Conservation (phyloP, 495 filamentous ascomycete species). For the Penicillium cataractarum region DNA sequence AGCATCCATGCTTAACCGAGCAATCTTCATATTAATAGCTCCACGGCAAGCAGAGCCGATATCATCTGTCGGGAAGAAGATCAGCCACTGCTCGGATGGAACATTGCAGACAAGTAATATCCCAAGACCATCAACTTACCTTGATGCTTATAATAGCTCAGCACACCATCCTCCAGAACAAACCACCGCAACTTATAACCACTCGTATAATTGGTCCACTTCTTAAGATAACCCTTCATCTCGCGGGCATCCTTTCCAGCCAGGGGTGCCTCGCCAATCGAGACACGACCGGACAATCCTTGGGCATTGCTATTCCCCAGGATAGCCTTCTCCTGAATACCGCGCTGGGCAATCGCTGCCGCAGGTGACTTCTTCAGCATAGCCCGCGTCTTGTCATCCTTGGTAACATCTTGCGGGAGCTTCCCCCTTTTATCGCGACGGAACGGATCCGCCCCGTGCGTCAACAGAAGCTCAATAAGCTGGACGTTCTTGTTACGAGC, state of each 20-base stretch:
- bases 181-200: slow-evolving; percentile 98
- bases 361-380: slow-evolving; percentile 94
- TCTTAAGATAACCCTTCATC: slow-evolving; percentile 98
- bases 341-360: slow-evolving; percentile 89
- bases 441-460: slow-evolving; percentile 98
- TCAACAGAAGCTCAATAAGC: slow-evolving; percentile 83
- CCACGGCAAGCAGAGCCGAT: slow-evolving; percentile 75
- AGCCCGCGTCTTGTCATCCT: slow-evolving; percentile 83
- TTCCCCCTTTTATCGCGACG: slow-evolving; percentile 92
- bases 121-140: slow-evolving; percentile 43
- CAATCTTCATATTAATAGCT: slow-evolving; percentile 98
- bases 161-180: slow-evolving; percentile 92
- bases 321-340: slow-evolving; percentile 95
- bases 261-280: slow-evolving; percentile 61
- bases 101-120: neutral
- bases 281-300: slow-evolving; percentile 53
- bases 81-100: slow-evolving; percentile 4
- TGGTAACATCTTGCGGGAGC: slow-evolving; percentile 94
- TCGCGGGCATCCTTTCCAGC: slow-evolving; percentile 86
- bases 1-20: slow-evolving; percentile 89
- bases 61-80: slow-evolving; percentile 63
- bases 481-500: slow-evolving; percentile 82
- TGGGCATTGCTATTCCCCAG: slow-evolving; percentile 74
- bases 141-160: slow-evolving; percentile 99
- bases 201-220: slow-evolving; percentile 98